Evolutionary conservation across 768 basidiomycete genomes (phyloP), one percentile per base, ranked within the genome.

Genomic region (Saitozyma podzolica): DNA sequence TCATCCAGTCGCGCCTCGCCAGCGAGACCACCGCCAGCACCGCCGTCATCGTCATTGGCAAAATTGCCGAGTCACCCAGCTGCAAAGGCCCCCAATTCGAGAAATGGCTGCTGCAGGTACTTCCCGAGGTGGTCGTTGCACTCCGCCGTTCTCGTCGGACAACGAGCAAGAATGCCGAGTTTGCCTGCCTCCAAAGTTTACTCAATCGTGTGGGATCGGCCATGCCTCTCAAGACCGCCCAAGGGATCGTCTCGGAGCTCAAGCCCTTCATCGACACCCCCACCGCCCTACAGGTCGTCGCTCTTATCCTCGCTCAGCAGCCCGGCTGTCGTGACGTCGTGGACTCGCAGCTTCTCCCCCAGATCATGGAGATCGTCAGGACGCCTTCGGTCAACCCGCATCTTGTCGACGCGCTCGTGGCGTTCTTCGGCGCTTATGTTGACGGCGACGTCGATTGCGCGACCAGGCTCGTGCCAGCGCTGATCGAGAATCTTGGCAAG

Each of bases 371-470:
- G 52, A 85, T 92, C 53, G 84, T 92, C 0, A 85, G 88, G 72
- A 91, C 93, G 0, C 88, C 93, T 0, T 83, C 89, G 11, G 83
- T 93, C 13, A 85, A 90, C 19, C 88, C 88, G 9, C 82, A 85
- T 1, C 86, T 90, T 4, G 85, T 95, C 7, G 93, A 97, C 42
- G 86, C 90, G 0, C 83, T 96, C 11, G 84, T 92, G 52, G 82
- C 82, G 14, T 98, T 98, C 84, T 92, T 91, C 78, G 83, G 83
- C 1, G 86, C 88, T 0, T 85, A 95, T 50, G 91, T 95, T 39
- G 84, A 85, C 64, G 91, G 91, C 1, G 93, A 97, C 69, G 82
- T 84, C 64, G 87, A 89, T 76, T 89, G 92, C 64, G 88, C 91
- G 3, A 88, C 88, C 0, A 89, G 91, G 66, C 81, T 94, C 14